Percentiles rank a stretch among this genome's conserved stretches.
Evolutionary conservation across 805 yeast species (phyloP).

Genomic region (Nakazawaea anatomiae): DNA sequence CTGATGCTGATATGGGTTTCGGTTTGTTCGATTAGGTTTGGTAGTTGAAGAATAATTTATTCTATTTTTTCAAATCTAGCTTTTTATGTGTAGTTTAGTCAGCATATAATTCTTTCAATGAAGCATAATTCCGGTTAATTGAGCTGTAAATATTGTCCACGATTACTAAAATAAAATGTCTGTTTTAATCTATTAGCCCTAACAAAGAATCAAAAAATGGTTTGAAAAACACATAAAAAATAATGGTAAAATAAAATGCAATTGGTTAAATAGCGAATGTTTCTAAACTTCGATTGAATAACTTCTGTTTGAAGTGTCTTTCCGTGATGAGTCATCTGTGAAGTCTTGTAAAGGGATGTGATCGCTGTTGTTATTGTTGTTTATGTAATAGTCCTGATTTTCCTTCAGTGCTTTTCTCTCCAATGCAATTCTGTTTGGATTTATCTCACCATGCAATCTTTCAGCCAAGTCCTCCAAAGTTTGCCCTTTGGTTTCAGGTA

Average conservation of each 20-base stretch:
- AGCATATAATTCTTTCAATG: background rate
- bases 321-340: background rate
- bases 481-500: constrained; percentile 79
- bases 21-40: constrained; percentile 89
- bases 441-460: constrained; percentile 65
- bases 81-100: background rate
- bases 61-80: background rate
- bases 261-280: background rate
- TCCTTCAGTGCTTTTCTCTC: constrained; percentile 3
- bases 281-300: constrained; percentile 1
- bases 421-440: constrained; percentile 15
- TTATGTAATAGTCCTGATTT: background rate
- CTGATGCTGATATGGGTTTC: constrained; percentile 90
- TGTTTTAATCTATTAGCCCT: background rate
- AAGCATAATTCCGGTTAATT: no score
- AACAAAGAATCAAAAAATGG: background rate
- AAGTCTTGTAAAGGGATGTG: background rate
- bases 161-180: background rate
- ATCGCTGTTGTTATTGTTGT: background rate
- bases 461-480: constrained; percentile 73
- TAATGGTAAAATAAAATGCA: background rate
- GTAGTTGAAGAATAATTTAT: background rate
- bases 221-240: background rate
- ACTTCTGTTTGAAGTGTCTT: background rate
- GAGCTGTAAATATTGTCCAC: no score